Evolutionary conservation across 2,329 filamentous ascomycete genomes (phyloP), one percentile per base, ranked within the genome.

Genomic region (Pezicula carpinea): DNA sequence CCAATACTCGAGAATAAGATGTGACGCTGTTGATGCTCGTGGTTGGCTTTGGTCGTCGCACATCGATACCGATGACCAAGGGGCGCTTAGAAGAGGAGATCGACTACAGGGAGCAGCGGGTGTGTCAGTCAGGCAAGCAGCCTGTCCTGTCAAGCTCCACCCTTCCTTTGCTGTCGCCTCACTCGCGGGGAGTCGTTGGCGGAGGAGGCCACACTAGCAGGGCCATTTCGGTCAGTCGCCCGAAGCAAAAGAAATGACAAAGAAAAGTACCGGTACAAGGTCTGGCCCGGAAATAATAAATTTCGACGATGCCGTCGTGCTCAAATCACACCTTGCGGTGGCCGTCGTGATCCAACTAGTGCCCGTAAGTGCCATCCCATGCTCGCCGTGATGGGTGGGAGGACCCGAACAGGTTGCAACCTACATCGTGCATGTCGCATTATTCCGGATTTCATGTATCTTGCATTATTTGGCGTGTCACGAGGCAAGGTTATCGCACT

Each of bases 81-180:
- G 47, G 36, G 51, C 41, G 44, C 21, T 35, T 49, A 50, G 29
- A 49, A 46, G 45, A 19, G 46, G 46, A 48, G 54, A 57, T 57
- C 54, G 53, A 55, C 54, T 43, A 51, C 39, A 55, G 54, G 54
- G 48, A 54, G 43, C 32, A 29, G 51, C 55, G 55, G 55, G 52
- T 53, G 52, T 54, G 50, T 54, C 53, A 54, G 50, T 29, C 26
- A n/a, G n/a, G n/a, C n/a, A n/a, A n/a, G n/a, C n/a, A 29, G 26
- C 26, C 26, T 29, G 26, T 29, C 26, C 10, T 10, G 49, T 53
- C 43, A 56, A 55, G 43, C 33, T 48, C 39, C 33, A 35, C 33
- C 33, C 33, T 7, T 18, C 33, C 7, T 35, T 14, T 15, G 33
- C 33, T 35, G 11, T 35, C 33, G 15, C 14, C 18, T 35, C 14